Conservation (phyloP, 768 basidiomycete species). For the Panus rudis region DNA sequence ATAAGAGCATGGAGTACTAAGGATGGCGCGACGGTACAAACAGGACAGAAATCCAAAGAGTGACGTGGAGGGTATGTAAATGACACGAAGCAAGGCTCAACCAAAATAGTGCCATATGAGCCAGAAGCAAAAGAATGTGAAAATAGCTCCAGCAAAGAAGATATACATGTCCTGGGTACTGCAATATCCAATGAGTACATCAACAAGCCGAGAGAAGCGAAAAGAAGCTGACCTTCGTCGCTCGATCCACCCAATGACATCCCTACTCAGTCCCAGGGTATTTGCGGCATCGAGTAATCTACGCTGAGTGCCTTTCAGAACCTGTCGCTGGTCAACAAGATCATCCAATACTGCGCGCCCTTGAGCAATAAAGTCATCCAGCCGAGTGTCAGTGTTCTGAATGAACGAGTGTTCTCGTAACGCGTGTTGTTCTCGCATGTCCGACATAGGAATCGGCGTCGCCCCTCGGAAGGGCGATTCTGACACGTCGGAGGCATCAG, state of each 20-base stretch:
- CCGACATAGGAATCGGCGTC: conserved; percentile 43
- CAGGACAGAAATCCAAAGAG: neutral
- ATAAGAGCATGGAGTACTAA: too few species aligned
- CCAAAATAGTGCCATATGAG: conserved; percentile 90
- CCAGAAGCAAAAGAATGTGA: conserved; percentile 92
- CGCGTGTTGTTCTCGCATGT: conserved; percentile 68
- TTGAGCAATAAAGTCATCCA: conserved; percentile 91
- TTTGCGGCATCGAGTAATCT: conserved; percentile 86
- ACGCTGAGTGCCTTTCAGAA: conserved; percentile 92
- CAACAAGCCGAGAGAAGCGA: neutral
- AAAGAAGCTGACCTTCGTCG: conserved; percentile 69
- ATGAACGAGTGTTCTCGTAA: conserved; percentile 87
- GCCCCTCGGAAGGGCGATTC: conserved; percentile 80
- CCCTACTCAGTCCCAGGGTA: conserved; percentile 85
- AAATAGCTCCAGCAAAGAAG: conserved; percentile 74
- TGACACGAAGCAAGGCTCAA: conserved; percentile 11
- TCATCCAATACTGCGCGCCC: conserved; percentile 90
- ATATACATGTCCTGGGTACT: conserved; percentile 97
- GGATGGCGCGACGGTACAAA: neutral
- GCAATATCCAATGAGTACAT: conserved; percentile 1
- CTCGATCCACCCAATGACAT: conserved; percentile 98
- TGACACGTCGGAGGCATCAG: conserved; percentile 39
- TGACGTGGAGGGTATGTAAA: neutral
- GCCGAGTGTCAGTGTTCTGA: conserved; percentile 67
- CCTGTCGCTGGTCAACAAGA: conserved; percentile 84